Base-by-base conservation (phyloP, 352 stramenopile species). In the Phytophthora chlamydospora region DNA sequence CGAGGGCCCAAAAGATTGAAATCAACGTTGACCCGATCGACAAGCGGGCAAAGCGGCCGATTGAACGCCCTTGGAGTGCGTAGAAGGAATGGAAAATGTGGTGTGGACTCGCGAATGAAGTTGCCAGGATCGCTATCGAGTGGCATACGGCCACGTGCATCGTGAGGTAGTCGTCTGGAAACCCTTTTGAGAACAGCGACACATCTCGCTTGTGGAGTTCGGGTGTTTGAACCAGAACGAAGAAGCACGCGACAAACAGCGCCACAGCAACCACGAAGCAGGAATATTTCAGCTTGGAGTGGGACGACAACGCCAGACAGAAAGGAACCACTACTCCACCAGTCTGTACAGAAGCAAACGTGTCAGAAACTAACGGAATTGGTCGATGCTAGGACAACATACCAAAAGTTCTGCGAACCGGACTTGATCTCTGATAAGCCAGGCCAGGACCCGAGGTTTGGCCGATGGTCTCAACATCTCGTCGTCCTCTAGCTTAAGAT, bases 11-110 rank as follows among this genome's bases (percentile, higher is more conserved):
- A 19, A 65, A 58, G 33, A 81, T 55, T 14, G 71, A 78, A 3
- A 68, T 41, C 3, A 81, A 34, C 16, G 62, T 72, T 10, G 69
- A 71, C 9, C 71, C 19, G 16, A 68, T 53, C 13, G 74, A 79
- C 17, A 86, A 2, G 0, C 56, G 47, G 7, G 60, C 70, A 42
- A 88, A 89, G 12, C 36, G 43, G 0, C 39, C 59, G 4, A 76
- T 68, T 14, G 73, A 85, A 13, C 74, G 71, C 31, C 74, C 62
- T 9, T 21, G 46, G 44, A 83, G 58, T 19, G 68, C 58, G 51
- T 83, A 72, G 45, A 86, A 86, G 0, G 76, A 71, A 49, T 86
- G 77, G 46, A 85, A 85, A n/a, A 66, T 73, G 44, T 84, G 75
- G 42, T 84, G 80, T 39, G 85, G 75, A 29, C 69, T 82, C 13